Percentiles rank a stretch among this genome's conserved stretches.
Evolutionary conservation across 2,329 filamentous ascomycete species (phyloP).

Genomic region (Pleurostoma richardsiae): DNA sequence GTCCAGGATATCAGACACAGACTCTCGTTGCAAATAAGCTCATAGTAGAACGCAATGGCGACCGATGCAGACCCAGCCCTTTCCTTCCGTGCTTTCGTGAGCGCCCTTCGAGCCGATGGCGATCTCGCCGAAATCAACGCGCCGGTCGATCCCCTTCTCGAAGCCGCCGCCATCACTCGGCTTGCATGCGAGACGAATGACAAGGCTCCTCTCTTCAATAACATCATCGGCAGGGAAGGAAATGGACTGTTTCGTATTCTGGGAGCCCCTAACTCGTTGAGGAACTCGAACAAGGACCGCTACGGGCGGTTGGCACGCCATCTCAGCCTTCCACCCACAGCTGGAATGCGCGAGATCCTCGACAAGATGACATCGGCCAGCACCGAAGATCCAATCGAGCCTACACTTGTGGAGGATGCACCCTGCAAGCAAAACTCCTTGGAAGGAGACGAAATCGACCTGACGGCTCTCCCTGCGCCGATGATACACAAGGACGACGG

Average conservation of each 20-base stretch:
- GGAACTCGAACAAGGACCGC: constrained; percentile 19
- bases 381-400: constrained; percentile 21
- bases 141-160: constrained; percentile 36
- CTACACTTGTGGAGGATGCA: constrained; percentile 24
- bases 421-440: constrained; percentile 37
- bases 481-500: constrained; percentile 38
- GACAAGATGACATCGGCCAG: constrained; percentile 34
- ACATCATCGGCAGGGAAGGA: constrained; percentile 36
- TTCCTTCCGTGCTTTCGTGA: constrained; percentile 38
- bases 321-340: constrained; percentile 30
- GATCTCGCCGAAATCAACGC: constrained; percentile 39
- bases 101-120: constrained; percentile 31
- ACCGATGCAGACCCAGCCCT: not conserved
- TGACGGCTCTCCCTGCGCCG: constrained; percentile 34
- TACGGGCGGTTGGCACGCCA: constrained; percentile 37
- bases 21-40: not conserved
- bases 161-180: constrained; percentile 40
- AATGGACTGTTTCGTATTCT: constrained; percentile 43
- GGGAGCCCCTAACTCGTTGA: constrained; percentile 33
- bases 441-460: constrained; percentile 31
- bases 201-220: constrained; percentile 47
- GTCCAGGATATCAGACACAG: no score
- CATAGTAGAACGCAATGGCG: not conserved
- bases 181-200: constrained; percentile 36
- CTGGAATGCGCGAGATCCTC: constrained; percentile 29